Percentiles rank a stretch among this genome's conserved stretches.
Evolutionary conservation across 805 yeast species (phyloP).

Genomic region (Dipodascus albidus): DNA sequence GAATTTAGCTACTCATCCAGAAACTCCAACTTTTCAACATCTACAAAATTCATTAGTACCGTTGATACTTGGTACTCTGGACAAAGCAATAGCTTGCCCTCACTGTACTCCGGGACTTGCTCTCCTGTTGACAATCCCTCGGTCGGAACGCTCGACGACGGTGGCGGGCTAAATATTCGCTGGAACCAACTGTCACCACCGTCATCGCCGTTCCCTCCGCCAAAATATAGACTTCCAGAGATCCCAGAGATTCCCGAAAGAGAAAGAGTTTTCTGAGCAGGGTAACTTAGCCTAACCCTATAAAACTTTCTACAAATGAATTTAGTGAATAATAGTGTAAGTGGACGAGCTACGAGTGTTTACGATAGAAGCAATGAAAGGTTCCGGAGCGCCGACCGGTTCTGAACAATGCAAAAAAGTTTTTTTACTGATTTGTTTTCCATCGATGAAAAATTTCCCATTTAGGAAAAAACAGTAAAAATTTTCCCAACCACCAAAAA

Average conservation of each 20-base stretch:
- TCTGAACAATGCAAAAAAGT: too few relatives aligned
- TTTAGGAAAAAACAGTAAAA: neutral
- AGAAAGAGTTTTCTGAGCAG: neutral
- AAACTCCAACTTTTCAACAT: neutral
- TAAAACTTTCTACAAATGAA: too few relatives aligned
- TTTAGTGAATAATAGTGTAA: too few relatives aligned
- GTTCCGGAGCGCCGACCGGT: too few relatives aligned
- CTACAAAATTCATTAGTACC: neutral
- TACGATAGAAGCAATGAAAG: too few relatives aligned
- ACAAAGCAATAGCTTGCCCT: neutral
- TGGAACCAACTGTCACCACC: neutral
- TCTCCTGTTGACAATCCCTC: neutral
- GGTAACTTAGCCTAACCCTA: too few relatives aligned
- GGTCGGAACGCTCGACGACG: neutral
- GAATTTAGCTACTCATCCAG: neutral
- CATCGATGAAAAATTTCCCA: neutral
- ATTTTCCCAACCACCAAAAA: constrained; percentile 2
- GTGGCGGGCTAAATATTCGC: neutral
- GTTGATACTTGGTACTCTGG: neutral
- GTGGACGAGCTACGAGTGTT: too few relatives aligned
- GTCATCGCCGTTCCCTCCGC: neutral
- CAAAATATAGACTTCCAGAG: neutral
- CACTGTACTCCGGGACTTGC: neutral
- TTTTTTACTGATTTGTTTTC: neutral
- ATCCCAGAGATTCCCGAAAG: neutral